Conservation (phyloP, 1,139 yeast genomes). For the Martiniozyma asiatica region DNA sequence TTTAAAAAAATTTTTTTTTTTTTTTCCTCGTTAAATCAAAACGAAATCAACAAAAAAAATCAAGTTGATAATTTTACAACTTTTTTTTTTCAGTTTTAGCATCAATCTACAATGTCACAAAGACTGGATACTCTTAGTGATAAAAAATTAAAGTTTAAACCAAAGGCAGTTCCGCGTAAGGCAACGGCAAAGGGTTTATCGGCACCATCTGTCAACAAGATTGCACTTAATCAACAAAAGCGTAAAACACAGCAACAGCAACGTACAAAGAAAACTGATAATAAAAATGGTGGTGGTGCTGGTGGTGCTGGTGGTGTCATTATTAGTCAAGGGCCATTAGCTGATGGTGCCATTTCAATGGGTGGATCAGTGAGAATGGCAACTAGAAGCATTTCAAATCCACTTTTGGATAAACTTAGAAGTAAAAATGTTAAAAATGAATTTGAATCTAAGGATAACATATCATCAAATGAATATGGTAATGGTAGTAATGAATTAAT, state of each 20-base stretch:
- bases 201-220: conserved; percentile 13
- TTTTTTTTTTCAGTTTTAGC: no score
- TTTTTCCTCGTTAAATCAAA: no score
- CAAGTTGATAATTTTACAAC: no score
- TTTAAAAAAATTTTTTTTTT: background rate
- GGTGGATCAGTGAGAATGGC: conserved; percentile 23
- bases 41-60: no score
- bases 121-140: conserved; percentile 22
- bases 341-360: conserved; percentile 47
- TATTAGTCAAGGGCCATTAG: conserved; percentile 60
- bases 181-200: no score
- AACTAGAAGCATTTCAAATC: conserved; percentile 19
- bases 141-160: conserved; percentile 59
- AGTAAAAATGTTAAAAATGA: conserved; percentile 19
- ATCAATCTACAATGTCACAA: no score
- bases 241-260: conserved; percentile 18
- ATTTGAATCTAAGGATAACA: no score
- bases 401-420: conserved; percentile 26
- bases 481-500: no score
- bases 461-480: no score
- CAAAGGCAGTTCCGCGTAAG: conserved; percentile 73
- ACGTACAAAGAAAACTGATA: conserved; percentile 20
- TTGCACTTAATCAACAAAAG: background rate
- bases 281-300: conserved; percentile 12
- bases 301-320: conserved; percentile 37